Evolutionary conservation across 164 flowering plant genomes (phyloP), one percentile per base, ranked within the genome.

Genomic region (Cinnamomum chago): DNA sequence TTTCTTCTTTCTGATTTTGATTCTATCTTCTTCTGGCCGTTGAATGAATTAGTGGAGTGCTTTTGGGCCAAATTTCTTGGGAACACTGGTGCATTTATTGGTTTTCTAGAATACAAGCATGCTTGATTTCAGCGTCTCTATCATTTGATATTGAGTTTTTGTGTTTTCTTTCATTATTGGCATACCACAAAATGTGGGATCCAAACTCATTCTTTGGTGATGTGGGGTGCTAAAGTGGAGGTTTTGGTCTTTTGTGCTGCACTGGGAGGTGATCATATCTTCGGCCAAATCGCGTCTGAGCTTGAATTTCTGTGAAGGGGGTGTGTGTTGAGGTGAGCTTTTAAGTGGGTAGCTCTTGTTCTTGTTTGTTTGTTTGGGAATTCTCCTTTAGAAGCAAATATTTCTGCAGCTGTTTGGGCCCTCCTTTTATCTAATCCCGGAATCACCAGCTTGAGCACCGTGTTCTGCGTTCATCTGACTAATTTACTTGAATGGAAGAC

Each of bases 401-500:
- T 10, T 13, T 20, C 25, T 13, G 69, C 17, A 1, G 15, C 20
- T 69, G 58, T 69, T 22, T n/a, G 15, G 2, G 5, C 50, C 50
- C 18, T 69, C 15, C 18, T 15, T 6, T 64, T 27, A 67, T 67
- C 70, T 69, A 50, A 30, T 18, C 50, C 20, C 35, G 14, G 58
- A 22, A 2, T 17, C 50, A 27, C 40, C 24, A 15, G 68, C 3
- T 51, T 69, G 51, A 23, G 35, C 55, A 62, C 27, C 23, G 73
- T 15, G 67, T 24, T 51, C 35, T 28, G 22, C 69, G 68, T 68
- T 72, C 25, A 40, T 47, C 33, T 40, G 23, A 67, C 50, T 58
- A 27, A 50, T 1, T 9, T 60, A 14, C 2, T 13, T 60, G n/a
- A 40, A 88, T 89, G 93, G 89, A 80, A 55, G 90, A 87, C 35